Conservation (phyloP, 768 basidiomycete species). For the Suillus spraguei region DNA sequence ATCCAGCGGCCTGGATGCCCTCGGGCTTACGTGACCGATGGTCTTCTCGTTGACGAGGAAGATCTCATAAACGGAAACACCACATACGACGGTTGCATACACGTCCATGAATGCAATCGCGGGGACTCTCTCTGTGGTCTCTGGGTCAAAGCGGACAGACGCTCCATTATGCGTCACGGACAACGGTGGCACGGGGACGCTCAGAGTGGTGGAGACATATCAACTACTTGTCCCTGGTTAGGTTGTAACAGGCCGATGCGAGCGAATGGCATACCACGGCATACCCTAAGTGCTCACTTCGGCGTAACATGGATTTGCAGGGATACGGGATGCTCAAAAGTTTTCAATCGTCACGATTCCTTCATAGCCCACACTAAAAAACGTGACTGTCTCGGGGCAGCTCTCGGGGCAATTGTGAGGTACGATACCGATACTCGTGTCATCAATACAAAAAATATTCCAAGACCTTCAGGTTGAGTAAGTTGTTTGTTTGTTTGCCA, state of each 20-base stretch:
- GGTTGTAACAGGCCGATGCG: constrained; percentile 5
- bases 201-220: not conserved
- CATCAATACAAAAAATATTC: not conserved
- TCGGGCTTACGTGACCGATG: not conserved
- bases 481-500: not conserved
- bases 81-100: not conserved
- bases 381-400: not conserved
- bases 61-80: not conserved
- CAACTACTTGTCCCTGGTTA: constrained; percentile 3
- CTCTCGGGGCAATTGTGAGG: not conserved
- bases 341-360: not conserved
- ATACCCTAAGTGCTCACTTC: not conserved
- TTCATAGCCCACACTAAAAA: not conserved
- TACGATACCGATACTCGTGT: not conserved
- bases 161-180: constrained; percentile 3
- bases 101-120: not conserved
- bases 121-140: constrained; percentile 2
- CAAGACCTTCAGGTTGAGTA: too few relatives aligned
- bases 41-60: not conserved
- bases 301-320: not conserved
- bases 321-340: not conserved
- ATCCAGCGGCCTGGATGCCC: not conserved
- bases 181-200: constrained; percentile 7
- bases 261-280: not conserved
- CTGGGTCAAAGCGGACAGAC: constrained; percentile 9